These are phyloP conservation scores for Eucalyptus tenuipes DNA, from an alignment of 345 rosid genomes.

Conservation along the genomic window DNA sequence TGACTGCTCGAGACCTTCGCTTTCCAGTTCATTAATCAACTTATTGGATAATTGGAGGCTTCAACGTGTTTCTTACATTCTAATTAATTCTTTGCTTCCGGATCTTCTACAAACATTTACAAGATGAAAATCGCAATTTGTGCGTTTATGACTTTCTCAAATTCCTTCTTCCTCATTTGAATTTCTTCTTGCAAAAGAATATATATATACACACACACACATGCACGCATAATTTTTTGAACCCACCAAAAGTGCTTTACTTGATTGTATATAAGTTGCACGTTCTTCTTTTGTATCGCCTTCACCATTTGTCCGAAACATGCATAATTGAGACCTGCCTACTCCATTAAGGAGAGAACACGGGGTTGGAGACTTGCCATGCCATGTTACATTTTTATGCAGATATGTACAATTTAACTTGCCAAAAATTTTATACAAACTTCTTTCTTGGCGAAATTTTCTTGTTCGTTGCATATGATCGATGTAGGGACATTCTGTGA, in stretches of 20 bases:
- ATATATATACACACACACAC: constrained; percentile 7
- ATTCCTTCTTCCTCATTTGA: constrained; percentile 43
- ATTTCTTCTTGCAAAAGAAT: constrained; percentile 53
- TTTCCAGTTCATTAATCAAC: constrained; percentile 58
- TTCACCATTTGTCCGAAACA: constrained; percentile 36
- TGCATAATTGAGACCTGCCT: constrained; percentile 44
- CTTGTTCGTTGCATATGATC: not conserved
- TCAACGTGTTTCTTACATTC: constrained; percentile 66
- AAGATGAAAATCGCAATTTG: constrained; percentile 67
- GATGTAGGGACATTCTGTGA: not conserved
- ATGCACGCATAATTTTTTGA: constrained; percentile 66
- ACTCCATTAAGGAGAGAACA: constrained; percentile 46
- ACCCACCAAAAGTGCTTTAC: constrained; percentile 48
- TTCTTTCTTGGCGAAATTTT: not conserved
- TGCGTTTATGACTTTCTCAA: constrained; percentile 66
- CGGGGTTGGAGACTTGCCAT: too few relatives aligned
- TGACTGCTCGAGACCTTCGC: constrained; percentile 68
- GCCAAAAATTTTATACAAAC: not conserved
- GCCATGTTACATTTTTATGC: not conserved
- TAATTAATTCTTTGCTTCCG: constrained; percentile 55
- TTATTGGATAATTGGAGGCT: constrained; percentile 56
- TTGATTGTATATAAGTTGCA: constrained; percentile 30
- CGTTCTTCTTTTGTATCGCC: constrained; percentile 50
- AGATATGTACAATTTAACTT: not conserved
- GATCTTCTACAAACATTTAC: constrained; percentile 57